Base-by-base conservation (phyloP, 2,329 filamentous ascomycete genomes). In the Rhynchosporium agropyri region DNA sequence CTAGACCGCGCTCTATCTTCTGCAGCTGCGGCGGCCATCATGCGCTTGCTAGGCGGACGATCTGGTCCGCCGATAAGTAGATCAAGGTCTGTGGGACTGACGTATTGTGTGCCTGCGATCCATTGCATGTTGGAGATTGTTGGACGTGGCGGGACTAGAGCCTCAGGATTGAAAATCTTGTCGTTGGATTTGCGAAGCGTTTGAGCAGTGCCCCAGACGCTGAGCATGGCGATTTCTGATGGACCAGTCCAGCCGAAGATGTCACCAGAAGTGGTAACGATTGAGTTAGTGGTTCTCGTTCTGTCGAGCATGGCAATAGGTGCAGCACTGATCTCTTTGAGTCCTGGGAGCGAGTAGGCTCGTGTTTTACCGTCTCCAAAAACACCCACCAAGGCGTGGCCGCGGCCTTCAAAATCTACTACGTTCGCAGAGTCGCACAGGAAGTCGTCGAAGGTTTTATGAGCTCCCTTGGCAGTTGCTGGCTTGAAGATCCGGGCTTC, bases 41-140 rank as follows among this genome's bases (percentile, higher is more conserved):
- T 96, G 42, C 90, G 86, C 77, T 96, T 96, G 64, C 90, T 95
- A 0, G 92, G 89, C 3, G 94, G 95, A 2, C 95, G 85, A 72
- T 95, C 89, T 1, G 92, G 88, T 0, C 94, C 94, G 57, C 94
- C 92, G 64, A 99, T 95, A 1, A 99, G 80, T 2, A 97, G 78
- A 72, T 98, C 95, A 72, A 99, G 86, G 71, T 99, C 95, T 1
- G 88, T 82, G 0, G 91, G 89, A 1, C 91, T 92, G 51, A 99
- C 84, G 70, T 96, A 90, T 76, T 97, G 94, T 1, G 94, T 98
- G 3, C 95, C 95, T 0, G 92, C 90, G 58, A 99, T 92, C 95
- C 95, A 99, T 77, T 98, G 92, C 43, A 99, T 77, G 71, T 96
- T 97, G 26, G 91, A 96, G 64, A 99, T 99, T 0, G 92, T 97